These are phyloP conservation scores for Tolypocladium tundrense DNA, from an alignment of 2,329 filamentous ascomycete genomes.

Conservation along the genomic window DNA sequence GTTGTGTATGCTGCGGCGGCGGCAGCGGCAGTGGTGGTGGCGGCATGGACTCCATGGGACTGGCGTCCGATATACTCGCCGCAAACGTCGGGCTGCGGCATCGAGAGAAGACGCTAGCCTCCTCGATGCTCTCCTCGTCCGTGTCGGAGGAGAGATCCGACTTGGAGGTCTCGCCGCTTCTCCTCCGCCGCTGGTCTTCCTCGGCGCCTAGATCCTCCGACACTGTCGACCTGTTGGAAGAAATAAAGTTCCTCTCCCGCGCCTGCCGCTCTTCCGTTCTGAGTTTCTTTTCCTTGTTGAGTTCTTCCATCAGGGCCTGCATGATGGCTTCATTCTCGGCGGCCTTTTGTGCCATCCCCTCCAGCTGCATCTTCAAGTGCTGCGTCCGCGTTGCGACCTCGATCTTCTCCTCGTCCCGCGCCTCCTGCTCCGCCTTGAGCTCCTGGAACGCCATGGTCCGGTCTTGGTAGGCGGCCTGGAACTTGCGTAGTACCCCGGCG, in stretches of 20 bases:
- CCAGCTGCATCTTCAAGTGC: conserved; percentile 48
- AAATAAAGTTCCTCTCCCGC: conserved; percentile 14
- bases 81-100: conserved; percentile 46
- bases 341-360: conserved; percentile 45
- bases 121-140: conserved; percentile 40
- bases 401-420: conserved; percentile 43
- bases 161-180: conserved; percentile 32
- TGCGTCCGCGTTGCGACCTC: conserved; percentile 42
- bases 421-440: conserved; percentile 41
- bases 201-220: conserved; percentile 46
- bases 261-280: conserved; percentile 27
- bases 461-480: conserved; percentile 49
- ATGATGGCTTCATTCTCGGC: conserved; percentile 43
- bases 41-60: conserved; percentile 8
- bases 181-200: conserved; percentile 34
- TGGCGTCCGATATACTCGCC: conserved; percentile 23
- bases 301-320: conserved; percentile 36
- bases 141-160: conserved; percentile 34
- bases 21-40: conserved; percentile 6
- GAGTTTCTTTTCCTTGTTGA: conserved; percentile 39
- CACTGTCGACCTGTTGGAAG: conserved; percentile 30
- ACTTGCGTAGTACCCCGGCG: conserved; percentile 39
- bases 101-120: conserved; percentile 50
- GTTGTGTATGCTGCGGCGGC: conserved; percentile 10
- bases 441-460: conserved; percentile 41